Conservation (phyloP, 2,329 filamentous ascomycete species). For the Fusarium praegraminearum region DNA sequence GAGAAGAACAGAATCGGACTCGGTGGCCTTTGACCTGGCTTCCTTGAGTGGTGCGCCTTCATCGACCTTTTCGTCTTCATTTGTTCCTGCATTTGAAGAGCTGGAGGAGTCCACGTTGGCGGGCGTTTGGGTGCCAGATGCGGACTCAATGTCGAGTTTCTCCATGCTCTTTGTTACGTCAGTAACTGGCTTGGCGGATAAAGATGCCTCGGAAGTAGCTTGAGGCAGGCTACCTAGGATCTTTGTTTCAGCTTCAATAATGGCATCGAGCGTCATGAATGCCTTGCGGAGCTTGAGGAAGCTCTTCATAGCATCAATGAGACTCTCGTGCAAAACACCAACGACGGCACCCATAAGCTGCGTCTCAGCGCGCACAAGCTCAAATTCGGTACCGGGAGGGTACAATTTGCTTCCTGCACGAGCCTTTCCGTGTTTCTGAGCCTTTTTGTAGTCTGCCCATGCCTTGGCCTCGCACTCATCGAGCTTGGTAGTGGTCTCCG, state of each 20-base stretch:
- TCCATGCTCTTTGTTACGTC: constrained; percentile 54
- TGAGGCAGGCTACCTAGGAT: constrained; percentile 43
- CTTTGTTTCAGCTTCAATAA: constrained; percentile 79
- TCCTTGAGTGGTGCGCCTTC: constrained; percentile 41
- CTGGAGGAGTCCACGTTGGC: constrained; percentile 41
- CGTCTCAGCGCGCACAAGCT: constrained; percentile 84
- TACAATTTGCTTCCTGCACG: constrained; percentile 68
- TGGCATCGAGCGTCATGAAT: constrained; percentile 82
- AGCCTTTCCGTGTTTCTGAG: constrained; percentile 69
- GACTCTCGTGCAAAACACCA: constrained; percentile 88
- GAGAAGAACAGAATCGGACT: constrained; percentile 72
- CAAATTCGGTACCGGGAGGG: constrained; percentile 86
- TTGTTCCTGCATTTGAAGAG: constrained; percentile 26
- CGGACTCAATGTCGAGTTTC: constrained; percentile 44
- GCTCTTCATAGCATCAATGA: constrained; percentile 89
- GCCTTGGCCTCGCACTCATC: constrained; percentile 81
- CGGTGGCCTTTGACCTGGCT: constrained; percentile 53
- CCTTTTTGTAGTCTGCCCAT: constrained; percentile 79
- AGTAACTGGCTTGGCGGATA: constrained; percentile 22
- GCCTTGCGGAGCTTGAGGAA: constrained; percentile 95
- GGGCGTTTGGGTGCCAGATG: constrained; percentile 59
- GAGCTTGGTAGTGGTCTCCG: constrained; percentile 79
- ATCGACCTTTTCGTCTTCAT: constrained; percentile 37
- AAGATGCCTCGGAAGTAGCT: constrained; percentile 8
- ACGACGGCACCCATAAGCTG: constrained; percentile 92